These are phyloP conservation scores for Neopestalotiopsis sp. DNA, from an alignment of 2,329 filamentous ascomycete species.

Conservation along the genomic window DNA sequence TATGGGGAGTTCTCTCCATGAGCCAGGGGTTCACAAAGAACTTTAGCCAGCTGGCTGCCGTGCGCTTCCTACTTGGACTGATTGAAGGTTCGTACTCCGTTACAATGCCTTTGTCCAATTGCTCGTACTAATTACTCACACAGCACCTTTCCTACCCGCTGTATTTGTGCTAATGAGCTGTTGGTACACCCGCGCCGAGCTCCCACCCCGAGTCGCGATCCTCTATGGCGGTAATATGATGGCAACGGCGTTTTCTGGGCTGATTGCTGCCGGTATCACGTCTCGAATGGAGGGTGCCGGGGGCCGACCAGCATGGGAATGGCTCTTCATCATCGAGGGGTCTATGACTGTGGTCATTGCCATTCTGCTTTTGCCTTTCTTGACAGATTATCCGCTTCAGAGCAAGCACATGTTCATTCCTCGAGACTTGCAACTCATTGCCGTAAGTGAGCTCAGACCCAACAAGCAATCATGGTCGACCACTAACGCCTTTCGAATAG, in stretches of 20 bases:
- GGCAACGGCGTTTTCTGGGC: slow-evolving; percentile 40
- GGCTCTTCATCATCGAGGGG: slow-evolving; percentile 44
- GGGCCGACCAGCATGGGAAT: slow-evolving; percentile 41
- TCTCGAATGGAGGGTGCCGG: slow-evolving; percentile 34
- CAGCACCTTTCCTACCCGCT: slow-evolving; percentile 26
- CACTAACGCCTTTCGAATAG: slow-evolving; percentile 4
- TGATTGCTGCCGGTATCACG: slow-evolving; percentile 41
- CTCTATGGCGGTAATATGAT: slow-evolving; percentile 41
- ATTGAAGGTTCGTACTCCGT: slow-evolving; percentile 19
- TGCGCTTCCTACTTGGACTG: slow-evolving; percentile 26
- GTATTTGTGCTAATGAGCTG: slow-evolving; percentile 25
- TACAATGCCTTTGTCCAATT: too few species aligned
- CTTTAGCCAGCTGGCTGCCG: slow-evolving; percentile 23
- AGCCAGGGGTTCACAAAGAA: slow-evolving; percentile 38
- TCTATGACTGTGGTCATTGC: slow-evolving; percentile 40
- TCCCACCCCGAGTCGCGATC: slow-evolving; percentile 38
- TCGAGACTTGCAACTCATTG: slow-evolving; percentile 23
- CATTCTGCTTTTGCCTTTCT: slow-evolving; percentile 24
- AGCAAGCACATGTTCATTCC: slow-evolving; percentile 22
- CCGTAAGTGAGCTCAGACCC: too few species aligned
- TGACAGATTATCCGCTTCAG: slow-evolving; percentile 26
- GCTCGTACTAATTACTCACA: background rate
- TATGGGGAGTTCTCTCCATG: slow-evolving; percentile 34
- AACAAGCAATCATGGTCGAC: too few species aligned
- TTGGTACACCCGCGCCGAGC: slow-evolving; percentile 50